phyloP scores from a whole-genome alignment of 2,329 filamentous ascomycete species.

The Coniochaeta sp. region DNA sequence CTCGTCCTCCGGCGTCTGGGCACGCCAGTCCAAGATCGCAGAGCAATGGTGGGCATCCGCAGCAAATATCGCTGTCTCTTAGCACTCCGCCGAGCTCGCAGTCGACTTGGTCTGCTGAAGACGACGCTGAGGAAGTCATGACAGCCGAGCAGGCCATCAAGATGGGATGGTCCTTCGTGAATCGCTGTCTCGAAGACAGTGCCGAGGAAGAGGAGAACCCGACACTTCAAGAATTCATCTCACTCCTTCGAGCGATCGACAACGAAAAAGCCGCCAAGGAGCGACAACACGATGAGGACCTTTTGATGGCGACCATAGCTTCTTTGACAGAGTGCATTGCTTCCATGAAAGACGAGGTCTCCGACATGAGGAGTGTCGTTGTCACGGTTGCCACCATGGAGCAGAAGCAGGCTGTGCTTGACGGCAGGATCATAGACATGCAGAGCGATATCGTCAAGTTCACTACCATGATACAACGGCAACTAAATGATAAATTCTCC shows the following conservation, averaged over 20 bases:
- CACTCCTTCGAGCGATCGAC: not conserved
- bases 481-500: not conserved
- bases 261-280: not conserved
- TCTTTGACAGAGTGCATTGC: not conserved
- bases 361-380: not conserved
- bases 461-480: not conserved
- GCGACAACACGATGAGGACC: not conserved
- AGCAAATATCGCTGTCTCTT: not conserved
- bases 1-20: not conserved
- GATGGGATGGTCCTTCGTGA: not conserved
- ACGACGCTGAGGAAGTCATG: not conserved
- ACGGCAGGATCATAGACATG: not conserved
- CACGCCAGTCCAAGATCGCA: not conserved
- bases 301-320: not conserved
- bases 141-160: not conserved
- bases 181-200: not conserved
- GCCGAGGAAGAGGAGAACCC: not conserved
- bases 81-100: not conserved
- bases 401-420: not conserved
- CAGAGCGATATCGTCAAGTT: not conserved
- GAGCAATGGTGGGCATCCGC: not conserved
- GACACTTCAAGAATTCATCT: not conserved
- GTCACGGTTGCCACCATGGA: not conserved
- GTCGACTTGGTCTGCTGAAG: not conserved
- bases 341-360: not conserved